Percentiles rank a stretch among this genome's conserved stretches.
Evolutionary conservation across 169 alveolate species (phyloP).

Genomic region (Cryptosporidium baileyi): DNA sequence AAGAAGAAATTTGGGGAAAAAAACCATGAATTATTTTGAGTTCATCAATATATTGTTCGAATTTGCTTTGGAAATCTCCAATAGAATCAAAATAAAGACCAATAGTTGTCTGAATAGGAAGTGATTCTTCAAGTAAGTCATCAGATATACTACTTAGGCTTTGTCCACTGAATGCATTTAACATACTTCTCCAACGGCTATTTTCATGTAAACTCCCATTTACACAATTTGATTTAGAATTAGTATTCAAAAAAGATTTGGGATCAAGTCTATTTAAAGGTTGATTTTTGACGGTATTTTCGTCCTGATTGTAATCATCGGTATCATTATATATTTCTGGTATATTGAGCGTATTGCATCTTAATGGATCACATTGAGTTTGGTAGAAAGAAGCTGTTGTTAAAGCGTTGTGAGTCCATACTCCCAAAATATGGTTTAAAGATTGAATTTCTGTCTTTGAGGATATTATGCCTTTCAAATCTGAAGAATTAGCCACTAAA

Average conservation of each 20-base stretch:
- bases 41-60: slow-evolving; percentile 28
- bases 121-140: slow-evolving; percentile 52
- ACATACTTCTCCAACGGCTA: slow-evolving; percentile 61
- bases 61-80: slow-evolving; percentile 2
- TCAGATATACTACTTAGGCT: slow-evolving; percentile 42
- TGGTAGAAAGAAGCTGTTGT: slow-evolving; percentile 42
- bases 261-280: not conserved
- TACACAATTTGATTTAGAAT: not conserved
- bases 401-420: slow-evolving; percentile 53
- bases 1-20: slow-evolving; percentile 42
- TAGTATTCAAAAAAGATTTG: not conserved
- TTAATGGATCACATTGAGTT: slow-evolving; percentile 15
- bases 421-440: slow-evolving; percentile 25
- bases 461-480: not conserved
- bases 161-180: slow-evolving; percentile 59
- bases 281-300: not conserved
- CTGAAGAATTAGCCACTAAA: not conserved
- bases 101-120: slow-evolving; percentile 47
- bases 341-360: slow-evolving; percentile 19
- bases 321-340: slow-evolving; percentile 7
- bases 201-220: not conserved
- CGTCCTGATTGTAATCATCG: not conserved
- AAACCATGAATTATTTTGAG: slow-evolving; percentile 8
- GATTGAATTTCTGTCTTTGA: not conserved
- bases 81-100: slow-evolving; percentile 43